These are phyloP conservation scores for Penicillium nordicum DNA, from an alignment of 2,329 filamentous ascomycete genomes.

Conservation along the genomic window DNA sequence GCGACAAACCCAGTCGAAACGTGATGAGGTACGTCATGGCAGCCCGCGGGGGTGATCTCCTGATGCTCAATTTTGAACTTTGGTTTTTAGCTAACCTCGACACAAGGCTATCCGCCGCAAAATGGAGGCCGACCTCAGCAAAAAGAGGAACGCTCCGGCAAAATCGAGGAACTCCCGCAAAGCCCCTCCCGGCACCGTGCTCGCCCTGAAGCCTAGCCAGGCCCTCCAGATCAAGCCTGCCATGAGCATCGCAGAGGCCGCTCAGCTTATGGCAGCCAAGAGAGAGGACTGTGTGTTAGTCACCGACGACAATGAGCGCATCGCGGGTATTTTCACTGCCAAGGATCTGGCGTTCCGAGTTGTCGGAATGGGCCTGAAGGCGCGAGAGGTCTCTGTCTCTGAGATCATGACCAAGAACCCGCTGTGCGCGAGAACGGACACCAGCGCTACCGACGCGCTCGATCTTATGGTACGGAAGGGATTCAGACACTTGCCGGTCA, in stretches of 20 bases:
- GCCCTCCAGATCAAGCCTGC: conserved; percentile 95
- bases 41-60: background rate
- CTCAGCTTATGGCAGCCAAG: conserved; percentile 98
- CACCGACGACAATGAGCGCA: conserved; percentile 95
- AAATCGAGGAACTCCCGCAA: conserved; percentile 84
- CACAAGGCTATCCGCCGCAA: conserved; percentile 87
- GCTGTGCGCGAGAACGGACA: conserved; percentile 93
- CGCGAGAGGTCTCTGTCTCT: conserved; percentile 84
- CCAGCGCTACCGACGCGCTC: conserved; percentile 92
- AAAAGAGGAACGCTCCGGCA: conserved; percentile 81
- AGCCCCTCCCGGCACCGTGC: conserved; percentile 91
- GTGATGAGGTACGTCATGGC: conserved; percentile 77
- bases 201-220: conserved; percentile 90
- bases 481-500: conserved; percentile 94
- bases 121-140: conserved; percentile 95
- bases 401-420: conserved; percentile 99
- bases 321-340: conserved; percentile 97
- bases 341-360: conserved; percentile 98
- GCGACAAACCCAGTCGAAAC: conserved; percentile 91
- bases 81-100: conserved; percentile 1
- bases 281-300: conserved; percentile 96
- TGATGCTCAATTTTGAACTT: background rate
- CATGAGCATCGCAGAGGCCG: conserved; percentile 91
- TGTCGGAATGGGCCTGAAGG: conserved; percentile 84
- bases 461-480: conserved; percentile 98